Base-by-base conservation (phyloP, 2,329 filamentous ascomycete genomes). In the Cytospora piceicola region DNA sequence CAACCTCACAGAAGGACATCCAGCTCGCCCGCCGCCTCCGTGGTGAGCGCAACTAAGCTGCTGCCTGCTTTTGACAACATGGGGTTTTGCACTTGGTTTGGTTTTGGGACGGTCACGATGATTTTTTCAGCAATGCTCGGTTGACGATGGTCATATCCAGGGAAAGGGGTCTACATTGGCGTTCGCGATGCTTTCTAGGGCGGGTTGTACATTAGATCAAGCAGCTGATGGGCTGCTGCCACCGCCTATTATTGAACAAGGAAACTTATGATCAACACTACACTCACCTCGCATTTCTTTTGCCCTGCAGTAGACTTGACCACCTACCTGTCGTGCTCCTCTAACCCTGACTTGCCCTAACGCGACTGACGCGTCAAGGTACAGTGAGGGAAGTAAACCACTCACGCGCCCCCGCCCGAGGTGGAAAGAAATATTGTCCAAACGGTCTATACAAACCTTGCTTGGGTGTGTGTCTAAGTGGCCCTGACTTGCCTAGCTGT, bases 21-120 rank as follows among this genome's bases (percentile, higher is more conserved):
- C 94, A 98, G 83, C 89, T 98, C 59, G 94, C 94, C 76, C 91
- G 95, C 73, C 92, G 95, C 76, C 92, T 99, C 77, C 92, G 95
- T 76, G 95, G 95, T 72, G 94, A 95, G 85, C 90, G 92, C 80
- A 93, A 92, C 85, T 94, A 88, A 87, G 80, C 68, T 67, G 58
- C 46, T 67, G 57, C 61, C 67, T 70, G 27, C 66, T 42, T 69
- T 68, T 65, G 61, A 29, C 54, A 52, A 46, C 62, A 49, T 59
- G 59, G 57, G 63, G 64, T 68, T 67, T 67, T 65, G 57, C 63
- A 66, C 68, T 68, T 63, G 61, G 68, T 67, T 70, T 68, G 73
- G 71, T 71, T 69, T 70, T 68, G 72, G 74, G 75, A 74, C 73
- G 75, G 75, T 81, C 72, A 81, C 74, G 79, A 77, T 73, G 73